Evolutionary conservation across 805 yeast genomes (phyloP), one percentile per base, ranked within the genome.

Genomic region (Ogataea allantospora): DNA sequence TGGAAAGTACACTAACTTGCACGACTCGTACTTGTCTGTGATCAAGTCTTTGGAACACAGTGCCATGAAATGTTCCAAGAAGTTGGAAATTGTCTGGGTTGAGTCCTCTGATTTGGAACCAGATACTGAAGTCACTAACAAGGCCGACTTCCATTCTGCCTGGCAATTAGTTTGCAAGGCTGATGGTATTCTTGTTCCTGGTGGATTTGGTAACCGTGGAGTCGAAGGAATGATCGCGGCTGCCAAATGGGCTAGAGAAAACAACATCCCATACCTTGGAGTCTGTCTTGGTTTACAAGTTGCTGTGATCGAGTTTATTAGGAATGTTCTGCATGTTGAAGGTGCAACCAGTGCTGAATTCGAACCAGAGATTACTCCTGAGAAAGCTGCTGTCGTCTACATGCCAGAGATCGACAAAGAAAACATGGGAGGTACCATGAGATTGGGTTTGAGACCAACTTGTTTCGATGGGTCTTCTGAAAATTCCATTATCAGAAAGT

Each of bases 381-480:
- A 75, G 5, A 73, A 75, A 38, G 82, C 88, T 13, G 77, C 88
- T 35, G 95, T 93, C 42, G 86, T 93, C 33, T 93, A 88, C 71
- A 93, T 93, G 99, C 99, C 99, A 29, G 99, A 93, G 66, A 88
- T 91, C 46, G 95, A 88, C 66, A 91, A 88, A 70, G 80, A 84
- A 53, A 88, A 87, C 62, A 75, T 93, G 71, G 99, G 99, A 48
- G 99, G 99, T 51, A 91, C 98, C 35, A 93, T 93, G 99, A 83
- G 99, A 72, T 76, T 93, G 53, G 99, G 99, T 54, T 73, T 88
- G 49, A 88, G 96, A 66, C 79, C 89, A 50, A 88, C 98, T 26
- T 77, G 74, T 48, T 93, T 93, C 73, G 80, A 77, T 55, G 67
- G 67, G 12, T 78, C 71, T 46, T 66, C 85, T 32, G 82, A 82